Evolutionary conservation across 1,284 basidiomycete species (phyloP).

Genomic region (Calocybe gambosa): DNA sequence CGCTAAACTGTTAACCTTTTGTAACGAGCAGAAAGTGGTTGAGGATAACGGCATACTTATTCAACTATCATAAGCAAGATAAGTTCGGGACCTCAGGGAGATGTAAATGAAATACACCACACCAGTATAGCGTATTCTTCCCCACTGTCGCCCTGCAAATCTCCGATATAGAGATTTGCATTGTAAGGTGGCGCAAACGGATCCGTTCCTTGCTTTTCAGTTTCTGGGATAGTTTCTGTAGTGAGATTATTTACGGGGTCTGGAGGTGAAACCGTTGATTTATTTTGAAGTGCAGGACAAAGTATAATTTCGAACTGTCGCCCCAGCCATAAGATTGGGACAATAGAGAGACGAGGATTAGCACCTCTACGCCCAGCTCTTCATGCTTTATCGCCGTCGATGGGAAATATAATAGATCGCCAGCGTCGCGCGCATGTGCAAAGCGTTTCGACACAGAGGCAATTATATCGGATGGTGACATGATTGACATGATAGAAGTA

Average conservation of each 20-base stretch:
- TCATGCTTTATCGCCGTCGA: conserved; percentile 56
- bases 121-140: conserved; percentile 69
- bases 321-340: neutral
- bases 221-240: conserved; percentile 23
- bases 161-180: conserved; percentile 65
- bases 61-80: conserved; percentile 46
- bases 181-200: conserved; percentile 82
- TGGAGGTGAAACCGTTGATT: conserved; percentile 48
- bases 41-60: conserved; percentile 80
- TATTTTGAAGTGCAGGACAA: conserved; percentile 78
- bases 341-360: conserved; percentile 9
- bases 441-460: conserved; percentile 52
- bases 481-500: neutral
- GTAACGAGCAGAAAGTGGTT: conserved; percentile 79
- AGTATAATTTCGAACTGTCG: conserved; percentile 73
- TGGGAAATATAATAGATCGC: conserved; percentile 73
- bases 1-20: conserved; percentile 45
- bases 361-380: conserved; percentile 61
- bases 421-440: conserved; percentile 53
- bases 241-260: conserved; percentile 19
- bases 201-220: conserved; percentile 38
- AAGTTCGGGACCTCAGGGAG: neutral
- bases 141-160: conserved; percentile 57
- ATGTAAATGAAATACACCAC: conserved; percentile 30
- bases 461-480: conserved; percentile 46